phyloP scores from a whole-genome alignment of 441 rosid species.

The Populus tomentosa region DNA sequence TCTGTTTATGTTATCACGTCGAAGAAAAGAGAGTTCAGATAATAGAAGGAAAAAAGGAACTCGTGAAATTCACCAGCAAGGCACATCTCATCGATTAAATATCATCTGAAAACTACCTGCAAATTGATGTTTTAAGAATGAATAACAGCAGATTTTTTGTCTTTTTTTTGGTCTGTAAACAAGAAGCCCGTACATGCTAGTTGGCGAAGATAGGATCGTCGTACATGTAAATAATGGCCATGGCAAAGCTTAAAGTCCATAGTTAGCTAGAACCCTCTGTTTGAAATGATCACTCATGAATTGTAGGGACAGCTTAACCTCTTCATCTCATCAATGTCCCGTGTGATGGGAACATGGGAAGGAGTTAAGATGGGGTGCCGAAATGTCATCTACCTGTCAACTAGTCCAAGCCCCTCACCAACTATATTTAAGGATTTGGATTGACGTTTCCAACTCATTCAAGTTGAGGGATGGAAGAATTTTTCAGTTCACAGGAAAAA shows the following conservation, averaged over 20 bases:
- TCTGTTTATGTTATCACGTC: too few relatives aligned
- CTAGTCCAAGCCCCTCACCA: neutral
- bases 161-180: neutral
- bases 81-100: too few relatives aligned
- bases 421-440: neutral
- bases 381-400: neutral
- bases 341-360: constrained; percentile 9
- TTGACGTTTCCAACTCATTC: neutral
- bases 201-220: neutral
- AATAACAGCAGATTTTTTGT: too few relatives aligned
- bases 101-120: too few relatives aligned
- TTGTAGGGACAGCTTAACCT: neutral
- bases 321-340: constrained; percentile 2
- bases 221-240: neutral
- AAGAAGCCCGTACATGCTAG: neutral
- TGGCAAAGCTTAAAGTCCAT: neutral
- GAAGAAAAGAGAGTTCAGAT: too few relatives aligned
- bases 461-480: neutral
- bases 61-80: too few relatives aligned
- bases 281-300: neutral
- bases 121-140: too few relatives aligned
- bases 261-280: neutral
- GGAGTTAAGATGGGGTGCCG: neutral
- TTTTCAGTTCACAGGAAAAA: neutral
- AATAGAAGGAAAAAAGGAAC: too few relatives aligned